Percentiles rank a stretch among this genome's conserved stretches.
phyloP scores from a whole-genome alignment of 306 rosid species.

The Coriaria nepalensis region DNA sequence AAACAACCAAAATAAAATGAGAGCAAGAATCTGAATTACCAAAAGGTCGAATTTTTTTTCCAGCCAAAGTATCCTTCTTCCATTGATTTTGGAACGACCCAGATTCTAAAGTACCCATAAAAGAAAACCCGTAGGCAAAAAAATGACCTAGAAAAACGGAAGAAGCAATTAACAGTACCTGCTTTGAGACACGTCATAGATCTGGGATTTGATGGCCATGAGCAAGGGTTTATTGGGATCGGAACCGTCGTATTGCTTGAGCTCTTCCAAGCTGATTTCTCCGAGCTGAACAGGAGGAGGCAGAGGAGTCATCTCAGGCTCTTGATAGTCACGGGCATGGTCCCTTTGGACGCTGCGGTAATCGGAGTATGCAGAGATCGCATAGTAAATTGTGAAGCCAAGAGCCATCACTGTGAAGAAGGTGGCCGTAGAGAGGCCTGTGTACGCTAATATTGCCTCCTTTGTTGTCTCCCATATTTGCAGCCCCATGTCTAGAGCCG shows the following conservation, averaged over 20 bases:
- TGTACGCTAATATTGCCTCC: slow-evolving; percentile 63
- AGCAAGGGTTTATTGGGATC: slow-evolving; percentile 66
- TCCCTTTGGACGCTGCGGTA: slow-evolving; percentile 9
- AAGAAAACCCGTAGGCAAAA: no score
- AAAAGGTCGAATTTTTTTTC: no score
- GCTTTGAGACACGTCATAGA: slow-evolving; percentile 94
- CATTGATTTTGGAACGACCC: no score
- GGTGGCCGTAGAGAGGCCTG: slow-evolving; percentile 75
- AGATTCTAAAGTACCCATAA: no score
- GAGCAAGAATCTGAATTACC: no score
- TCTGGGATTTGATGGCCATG: slow-evolving; percentile 95
- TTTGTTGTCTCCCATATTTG: slow-evolving; percentile 75
- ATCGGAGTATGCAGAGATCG: slow-evolving; percentile 35
- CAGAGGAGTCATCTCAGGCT: slow-evolving; percentile 39
- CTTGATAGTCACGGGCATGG: slow-evolving; percentile 11
- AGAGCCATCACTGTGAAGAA: slow-evolving; percentile 67
- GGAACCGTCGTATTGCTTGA: slow-evolving; percentile 61
- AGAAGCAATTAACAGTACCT: slow-evolving; percentile 26
- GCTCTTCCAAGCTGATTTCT: slow-evolving; percentile 62
- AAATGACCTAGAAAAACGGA: no score
- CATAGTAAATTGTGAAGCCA: slow-evolving; percentile 41
- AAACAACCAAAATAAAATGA: no score
- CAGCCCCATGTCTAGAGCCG: slow-evolving; percentile 36
- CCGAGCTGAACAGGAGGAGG: slow-evolving; percentile 90
- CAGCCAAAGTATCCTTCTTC: no score